These are phyloP conservation scores for Meira miltonrushii DNA, from an alignment of 1,284 basidiomycete species.

Conservation along the genomic window DNA sequence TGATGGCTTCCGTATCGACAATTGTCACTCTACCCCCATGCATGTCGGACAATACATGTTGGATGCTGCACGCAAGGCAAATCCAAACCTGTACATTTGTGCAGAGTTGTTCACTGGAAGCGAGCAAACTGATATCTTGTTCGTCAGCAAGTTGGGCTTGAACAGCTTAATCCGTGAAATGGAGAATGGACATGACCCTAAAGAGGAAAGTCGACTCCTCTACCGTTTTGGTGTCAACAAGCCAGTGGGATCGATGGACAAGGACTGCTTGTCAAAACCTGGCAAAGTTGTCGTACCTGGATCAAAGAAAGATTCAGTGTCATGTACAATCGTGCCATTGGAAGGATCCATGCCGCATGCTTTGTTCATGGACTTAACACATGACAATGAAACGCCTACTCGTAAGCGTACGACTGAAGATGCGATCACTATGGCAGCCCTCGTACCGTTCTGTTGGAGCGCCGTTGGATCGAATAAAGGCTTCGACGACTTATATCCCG, in stretches of 20 bases:
- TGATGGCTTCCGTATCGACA: slow-evolving; percentile 94
- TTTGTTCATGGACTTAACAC: slow-evolving; percentile 47
- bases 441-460: slow-evolving; percentile 45
- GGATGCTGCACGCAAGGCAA: slow-evolving; percentile 79
- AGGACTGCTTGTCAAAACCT: slow-evolving; percentile 28
- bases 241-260: slow-evolving; percentile 45
- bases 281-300: slow-evolving; percentile 58
- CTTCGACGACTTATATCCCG: slow-evolving; percentile 44
- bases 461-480: slow-evolving; percentile 46
- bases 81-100: slow-evolving; percentile 88
- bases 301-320: not conserved
- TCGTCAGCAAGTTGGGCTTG: slow-evolving; percentile 45
- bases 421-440: slow-evolving; percentile 45
- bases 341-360: slow-evolving; percentile 41
- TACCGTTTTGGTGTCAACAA: slow-evolving; percentile 47
- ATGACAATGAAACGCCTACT: slow-evolving; percentile 47
- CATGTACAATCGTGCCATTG: slow-evolving; percentile 26
- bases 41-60: slow-evolving; percentile 87
- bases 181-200: slow-evolving; percentile 45
- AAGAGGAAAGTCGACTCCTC: slow-evolving; percentile 42
- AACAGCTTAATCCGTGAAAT: slow-evolving; percentile 47
- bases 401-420: slow-evolving; percentile 44
- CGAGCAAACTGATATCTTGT: slow-evolving; percentile 66
- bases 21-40: slow-evolving; percentile 94
- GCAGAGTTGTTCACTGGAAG: slow-evolving; percentile 95